phyloP scores from a whole-genome alignment of 2,329 filamentous ascomycete species.

The Phialocephala subalpina region DNA sequence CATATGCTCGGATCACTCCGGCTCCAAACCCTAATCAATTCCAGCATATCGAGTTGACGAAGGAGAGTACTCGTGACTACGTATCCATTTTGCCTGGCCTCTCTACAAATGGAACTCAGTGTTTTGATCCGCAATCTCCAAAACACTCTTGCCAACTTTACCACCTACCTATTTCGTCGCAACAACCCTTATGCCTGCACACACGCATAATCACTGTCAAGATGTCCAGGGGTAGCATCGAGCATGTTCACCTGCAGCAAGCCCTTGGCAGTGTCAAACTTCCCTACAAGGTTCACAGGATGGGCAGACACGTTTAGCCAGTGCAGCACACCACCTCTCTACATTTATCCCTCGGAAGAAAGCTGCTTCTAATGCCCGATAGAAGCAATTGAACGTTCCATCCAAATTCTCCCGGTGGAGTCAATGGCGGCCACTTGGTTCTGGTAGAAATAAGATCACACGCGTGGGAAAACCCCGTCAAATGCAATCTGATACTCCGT shows the following conservation, averaged over 20 bases:
- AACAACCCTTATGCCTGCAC: constrained; percentile 2
- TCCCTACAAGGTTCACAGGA: constrained; percentile 10
- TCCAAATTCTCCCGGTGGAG: constrained; percentile 9
- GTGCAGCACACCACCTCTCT: not conserved
- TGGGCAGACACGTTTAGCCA: constrained; percentile 14
- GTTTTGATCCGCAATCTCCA: constrained; percentile 9
- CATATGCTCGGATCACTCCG: constrained; percentile 20
- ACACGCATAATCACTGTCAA: constrained; percentile 4
- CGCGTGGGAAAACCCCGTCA: constrained; percentile 2
- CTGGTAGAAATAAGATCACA: constrained; percentile 1
- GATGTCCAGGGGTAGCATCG: constrained; percentile 1
- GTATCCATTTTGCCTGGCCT: constrained; percentile 2
- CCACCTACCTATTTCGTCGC: constrained; percentile 7
- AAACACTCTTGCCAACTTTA: not conserved
- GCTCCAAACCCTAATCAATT: constrained; percentile 28
- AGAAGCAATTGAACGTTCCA: constrained; percentile 13
- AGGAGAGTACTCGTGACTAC: constrained; percentile 1
- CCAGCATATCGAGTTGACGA: not conserved
- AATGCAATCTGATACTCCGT: constrained; percentile 7
- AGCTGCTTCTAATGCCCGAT: not conserved
- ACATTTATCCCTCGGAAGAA: constrained; percentile 5
- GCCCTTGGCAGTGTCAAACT: constrained; percentile 6
- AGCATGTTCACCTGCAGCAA: constrained; percentile 19
- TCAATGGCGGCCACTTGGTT: constrained; percentile 4
- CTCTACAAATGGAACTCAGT: not conserved